A percentile compares a stretch with the other conserved stretches of the same genome.
Evolutionary conservation across 345 rosid species (phyloP).

Genomic region (Gossypioides kirkii): DNA sequence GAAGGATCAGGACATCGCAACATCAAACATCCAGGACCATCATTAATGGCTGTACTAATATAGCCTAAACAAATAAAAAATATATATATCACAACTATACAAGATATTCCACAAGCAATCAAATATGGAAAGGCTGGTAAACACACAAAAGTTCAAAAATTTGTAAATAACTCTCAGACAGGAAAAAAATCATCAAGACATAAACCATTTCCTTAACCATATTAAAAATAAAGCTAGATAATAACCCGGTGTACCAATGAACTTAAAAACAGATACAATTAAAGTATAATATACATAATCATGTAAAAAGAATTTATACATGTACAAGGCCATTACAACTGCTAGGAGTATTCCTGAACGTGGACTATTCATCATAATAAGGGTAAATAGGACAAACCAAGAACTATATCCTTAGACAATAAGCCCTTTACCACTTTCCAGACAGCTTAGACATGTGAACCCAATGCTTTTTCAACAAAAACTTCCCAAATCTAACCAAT

Average conservation of each 20-base stretch:
- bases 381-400: not conserved
- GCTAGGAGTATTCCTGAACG: not conserved
- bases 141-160: not conserved
- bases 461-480: not conserved
- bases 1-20: slow-evolving; percentile 77
- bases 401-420: not conserved
- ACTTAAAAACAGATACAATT: not conserved
- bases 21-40: slow-evolving; percentile 81
- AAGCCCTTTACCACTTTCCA: not conserved
- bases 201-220: not conserved
- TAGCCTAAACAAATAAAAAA: slow-evolving; percentile 43
- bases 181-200: not conserved
- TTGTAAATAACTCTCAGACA: not conserved
- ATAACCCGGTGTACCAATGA: not conserved
- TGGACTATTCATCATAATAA: not conserved
- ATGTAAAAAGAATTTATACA: not conserved
- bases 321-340: not conserved
- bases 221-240: not conserved
- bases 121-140: not conserved
- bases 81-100: not conserved
- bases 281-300: not conserved
- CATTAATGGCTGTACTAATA: slow-evolving; percentile 58
- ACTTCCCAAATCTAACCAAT: not conserved
- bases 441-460: not conserved
- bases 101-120: not conserved